Base-by-base conservation (phyloP, 2,329 filamentous ascomycete species). In the Trichoderma citrinoviride region DNA sequence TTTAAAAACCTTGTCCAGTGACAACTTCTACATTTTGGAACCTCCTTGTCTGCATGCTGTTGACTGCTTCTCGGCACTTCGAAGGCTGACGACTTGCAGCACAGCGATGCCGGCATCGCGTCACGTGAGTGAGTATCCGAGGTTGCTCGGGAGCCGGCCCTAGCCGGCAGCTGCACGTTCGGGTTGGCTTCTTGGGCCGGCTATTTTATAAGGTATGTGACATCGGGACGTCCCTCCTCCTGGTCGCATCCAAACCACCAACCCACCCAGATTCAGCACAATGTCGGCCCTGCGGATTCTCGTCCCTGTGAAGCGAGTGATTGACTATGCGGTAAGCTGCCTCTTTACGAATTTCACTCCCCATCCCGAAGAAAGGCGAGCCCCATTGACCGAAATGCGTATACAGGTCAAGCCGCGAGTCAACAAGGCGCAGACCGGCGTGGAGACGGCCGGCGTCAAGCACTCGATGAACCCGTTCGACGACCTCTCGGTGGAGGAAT, bases 391-490 rank as follows among this genome's bases (percentile, higher is more conserved):
- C 27, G 3, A n/a, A 21, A 17, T 40, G 29, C 12, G 52, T 15
- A 44, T 61, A 62, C 71, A 89, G 87, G 85, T 89, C 81, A 89
- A 88, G 74, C 86, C 86, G 65, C 85, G 87, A 71, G 85, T 89
- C 77, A 89, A 89, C 82, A 89, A 88, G 77, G 80, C 86, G 72
- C 84, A 86, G 79, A 97, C 94, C 67, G 94, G 88, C 75, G 90
- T 99, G 79, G 94, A 97, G 80, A 97, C 91, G 63, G 85, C 89
- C 69, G 91, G 91, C 71, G 93, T 98, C 74, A 98, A 98, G 81
- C 94, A 98, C 85, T 93, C 90, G 77, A 94, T 99, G 87, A 99
- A 98, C 84, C 95, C 95, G 21, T 99, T 99, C 81, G 95, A 99
- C 83, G 95, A 99, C 79, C 91, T 99, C 74, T 96, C 93, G 49